phyloP scores from a whole-genome alignment of 2,329 filamentous ascomycete species.

The Cercospora sp. region DNA sequence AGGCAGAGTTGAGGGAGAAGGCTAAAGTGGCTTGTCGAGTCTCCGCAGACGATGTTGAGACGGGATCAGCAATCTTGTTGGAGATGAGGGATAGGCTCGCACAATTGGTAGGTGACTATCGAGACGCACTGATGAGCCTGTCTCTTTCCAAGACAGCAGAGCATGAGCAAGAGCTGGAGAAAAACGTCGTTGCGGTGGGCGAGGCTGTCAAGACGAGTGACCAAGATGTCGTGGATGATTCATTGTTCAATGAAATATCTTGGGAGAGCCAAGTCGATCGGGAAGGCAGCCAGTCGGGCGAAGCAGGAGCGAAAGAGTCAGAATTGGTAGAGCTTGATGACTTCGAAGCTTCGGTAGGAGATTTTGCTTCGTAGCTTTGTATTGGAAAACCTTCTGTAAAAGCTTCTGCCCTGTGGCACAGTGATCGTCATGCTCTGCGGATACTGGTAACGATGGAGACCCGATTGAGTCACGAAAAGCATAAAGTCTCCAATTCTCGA shows the following conservation, averaged over 20 bases:
- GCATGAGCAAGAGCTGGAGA: not conserved
- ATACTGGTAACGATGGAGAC: no score
- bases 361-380: not conserved
- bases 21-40: slow-evolving; percentile 8
- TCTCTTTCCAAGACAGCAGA: not conserved
- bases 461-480: no score
- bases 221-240: not conserved
- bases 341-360: not conserved
- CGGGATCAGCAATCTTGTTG: slow-evolving; percentile 23
- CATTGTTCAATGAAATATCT: not conserved
- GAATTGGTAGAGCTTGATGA: not conserved
- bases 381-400: not conserved
- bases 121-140: slow-evolving; percentile 10
- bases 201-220: not conserved
- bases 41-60: slow-evolving; percentile 15
- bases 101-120: slow-evolving; percentile 21
- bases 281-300: not conserved
- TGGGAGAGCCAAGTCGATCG: not conserved
- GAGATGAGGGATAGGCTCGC: slow-evolving; percentile 16
- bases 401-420: no score
- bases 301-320: not conserved
- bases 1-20: not conserved
- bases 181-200: accelerated
- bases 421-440: no score
- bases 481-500: no score